phyloP scores from a whole-genome alignment of 208 protist genomes.

The Polymyxa betae region DNA sequence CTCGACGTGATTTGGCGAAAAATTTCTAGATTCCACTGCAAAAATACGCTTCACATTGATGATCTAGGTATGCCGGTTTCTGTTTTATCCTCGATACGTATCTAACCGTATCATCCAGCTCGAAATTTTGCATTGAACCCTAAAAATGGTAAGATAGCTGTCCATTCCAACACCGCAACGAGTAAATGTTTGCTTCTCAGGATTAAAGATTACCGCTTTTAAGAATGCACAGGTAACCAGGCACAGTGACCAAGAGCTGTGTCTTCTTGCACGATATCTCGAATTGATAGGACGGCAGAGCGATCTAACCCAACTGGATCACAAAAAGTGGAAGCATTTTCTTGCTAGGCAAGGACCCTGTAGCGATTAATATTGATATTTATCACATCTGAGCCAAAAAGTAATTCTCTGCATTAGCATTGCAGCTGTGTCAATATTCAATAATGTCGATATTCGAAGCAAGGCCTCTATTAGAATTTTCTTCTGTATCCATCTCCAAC shows the following conservation, averaged over 20 bases:
- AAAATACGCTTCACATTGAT: slow-evolving; percentile 15
- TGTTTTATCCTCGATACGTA: not conserved
- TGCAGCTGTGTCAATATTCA: no score
- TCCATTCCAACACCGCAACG: no score
- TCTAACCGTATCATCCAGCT: not conserved
- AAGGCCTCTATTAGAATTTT: no score
- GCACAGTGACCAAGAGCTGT: not conserved
- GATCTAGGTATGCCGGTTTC: not conserved
- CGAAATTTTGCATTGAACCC: slow-evolving; percentile 1
- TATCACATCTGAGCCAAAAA: no score
- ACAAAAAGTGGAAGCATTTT: not conserved
- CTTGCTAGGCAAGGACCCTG: not conserved
- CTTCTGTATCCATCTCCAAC: no score
- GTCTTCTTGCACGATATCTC: not conserved
- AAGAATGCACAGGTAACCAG: not conserved
- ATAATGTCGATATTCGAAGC: no score
- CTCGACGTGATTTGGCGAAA: not conserved
- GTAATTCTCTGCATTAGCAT: no score
- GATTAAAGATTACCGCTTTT: not conserved
- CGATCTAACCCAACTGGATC: not conserved
- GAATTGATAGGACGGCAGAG: not conserved
- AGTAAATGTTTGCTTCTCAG: no score
- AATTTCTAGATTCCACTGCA: not conserved
- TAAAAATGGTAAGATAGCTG: not conserved
- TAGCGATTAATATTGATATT: slow-evolving; percentile 2